A percentile compares a stretch with the other conserved stretches of the same genome.
phyloP scores from a whole-genome alignment of 345 rosid species.

The Rhodomyrtus tomentosa region DNA sequence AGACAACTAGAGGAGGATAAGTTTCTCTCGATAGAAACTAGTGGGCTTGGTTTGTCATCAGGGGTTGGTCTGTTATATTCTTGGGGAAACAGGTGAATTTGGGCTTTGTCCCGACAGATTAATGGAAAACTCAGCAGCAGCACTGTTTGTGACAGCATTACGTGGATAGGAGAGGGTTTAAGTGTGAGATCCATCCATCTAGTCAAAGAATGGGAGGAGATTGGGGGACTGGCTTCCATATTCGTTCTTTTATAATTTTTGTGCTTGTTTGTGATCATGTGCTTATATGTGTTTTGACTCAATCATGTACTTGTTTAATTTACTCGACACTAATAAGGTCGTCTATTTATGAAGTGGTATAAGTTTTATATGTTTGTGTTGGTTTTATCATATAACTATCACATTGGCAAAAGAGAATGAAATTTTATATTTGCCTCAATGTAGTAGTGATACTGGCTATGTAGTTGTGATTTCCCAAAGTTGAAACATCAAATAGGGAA shows the following conservation, averaged over 20 bases:
- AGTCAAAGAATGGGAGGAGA: background rate
- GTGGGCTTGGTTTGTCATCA: background rate
- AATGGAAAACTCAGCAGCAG: background rate
- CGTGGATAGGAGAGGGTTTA: background rate
- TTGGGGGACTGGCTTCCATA: background rate
- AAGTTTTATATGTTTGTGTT: background rate
- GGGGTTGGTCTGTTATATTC: background rate
- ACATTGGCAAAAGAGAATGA: background rate
- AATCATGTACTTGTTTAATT: background rate
- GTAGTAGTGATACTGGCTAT: too few species aligned
- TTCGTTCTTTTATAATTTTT: background rate
- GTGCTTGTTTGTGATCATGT: background rate
- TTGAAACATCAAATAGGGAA: background rate
- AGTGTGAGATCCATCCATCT: background rate
- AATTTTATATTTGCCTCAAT: background rate
- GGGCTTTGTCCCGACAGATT: background rate
- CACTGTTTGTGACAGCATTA: background rate
- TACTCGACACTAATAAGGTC: background rate
- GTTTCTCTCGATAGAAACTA: background rate
- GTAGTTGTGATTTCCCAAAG: background rate
- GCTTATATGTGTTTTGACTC: background rate
- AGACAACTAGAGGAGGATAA: background rate
- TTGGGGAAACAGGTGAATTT: background rate
- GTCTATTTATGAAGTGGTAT: background rate
- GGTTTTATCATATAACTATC: background rate